Evolutionary conservation across 192 early-diverging fungal species (phyloP).

Genomic region (Mycoemilia scoparia): DNA sequence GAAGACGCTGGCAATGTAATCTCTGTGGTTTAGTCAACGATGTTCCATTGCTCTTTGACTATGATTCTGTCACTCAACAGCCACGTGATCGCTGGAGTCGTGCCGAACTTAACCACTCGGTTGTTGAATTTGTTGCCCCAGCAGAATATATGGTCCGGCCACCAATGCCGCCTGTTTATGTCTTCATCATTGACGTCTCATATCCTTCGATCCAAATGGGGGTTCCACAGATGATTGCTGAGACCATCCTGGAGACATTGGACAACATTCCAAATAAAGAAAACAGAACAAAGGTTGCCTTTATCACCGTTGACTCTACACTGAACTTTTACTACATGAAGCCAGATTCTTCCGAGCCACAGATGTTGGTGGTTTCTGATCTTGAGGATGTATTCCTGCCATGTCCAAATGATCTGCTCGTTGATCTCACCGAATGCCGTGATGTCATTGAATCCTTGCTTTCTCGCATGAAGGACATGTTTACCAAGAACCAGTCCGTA

Average conservation of each 20-base stretch:
- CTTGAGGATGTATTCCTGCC: slow-evolving; percentile 81
- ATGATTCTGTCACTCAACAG: slow-evolving; percentile 54
- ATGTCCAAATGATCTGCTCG: slow-evolving; percentile 73
- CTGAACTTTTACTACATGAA: slow-evolving; percentile 87
- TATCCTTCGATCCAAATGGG: slow-evolving; percentile 73
- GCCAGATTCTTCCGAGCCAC: slow-evolving; percentile 52
- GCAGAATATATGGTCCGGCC: slow-evolving; percentile 96
- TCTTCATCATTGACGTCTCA: slow-evolving; percentile 92
- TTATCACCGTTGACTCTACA: slow-evolving; percentile 75
- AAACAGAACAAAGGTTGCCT: slow-evolving; percentile 69
- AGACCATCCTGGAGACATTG: slow-evolving; percentile 62
- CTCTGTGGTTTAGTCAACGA: slow-evolving; percentile 86
- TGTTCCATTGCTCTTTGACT: slow-evolving; percentile 59
- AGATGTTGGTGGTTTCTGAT: slow-evolving; percentile 87
- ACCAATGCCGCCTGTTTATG: slow-evolving; percentile 84
- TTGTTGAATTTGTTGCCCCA: slow-evolving; percentile 90
- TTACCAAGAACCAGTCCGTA: slow-evolving; percentile 57
- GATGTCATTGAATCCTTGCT: slow-evolving; percentile 52
- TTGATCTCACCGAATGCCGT: slow-evolving; percentile 72
- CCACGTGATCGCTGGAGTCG: slow-evolving; percentile 73
- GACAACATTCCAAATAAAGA: slow-evolving; percentile 78
- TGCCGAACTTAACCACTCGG: slow-evolving; percentile 71
- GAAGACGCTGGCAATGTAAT: slow-evolving; percentile 91
- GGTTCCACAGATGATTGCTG: slow-evolving; percentile 59
- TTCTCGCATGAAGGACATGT: slow-evolving; percentile 60